Base-by-base conservation (phyloP, 371 early-diverging fungal species). In the Mucor saturninus region DNA sequence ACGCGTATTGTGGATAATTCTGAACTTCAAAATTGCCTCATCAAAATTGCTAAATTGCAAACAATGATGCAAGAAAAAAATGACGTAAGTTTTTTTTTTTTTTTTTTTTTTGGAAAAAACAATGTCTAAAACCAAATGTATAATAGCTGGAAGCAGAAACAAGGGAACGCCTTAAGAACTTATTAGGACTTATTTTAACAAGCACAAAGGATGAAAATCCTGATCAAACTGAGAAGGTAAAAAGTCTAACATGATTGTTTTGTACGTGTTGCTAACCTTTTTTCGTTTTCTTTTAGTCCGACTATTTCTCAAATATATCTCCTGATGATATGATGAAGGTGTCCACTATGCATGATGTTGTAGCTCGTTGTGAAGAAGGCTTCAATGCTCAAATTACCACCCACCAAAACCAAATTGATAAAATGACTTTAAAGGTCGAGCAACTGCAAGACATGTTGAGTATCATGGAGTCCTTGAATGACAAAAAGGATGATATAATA, bases 31-130 rank as follows among this genome's bases (percentile, higher is more conserved):
- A 89, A 93, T 65, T 95, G 92, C 66, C 76, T 84, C 29, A 61
- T 79, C 6, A 92, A 91, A 71, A 95, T 95, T 65, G 86, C 80
- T 13, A 91, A 93, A 46, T 77, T 95, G 26, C 87, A 92, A 69
- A 81, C 85, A 5, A 85, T 91, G 68, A 80, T 98, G 59, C 83
- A 85, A 61, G 74, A 86, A 35, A 91, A 87, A 11, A 72, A 63
- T 8, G 81, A 81, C 56, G 76, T 74, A 77, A 64, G 61, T 5
- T 13, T 10, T 37, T 61, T 51, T 42, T 37, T 38, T 32, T 57
- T 56, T 54, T 13, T 55, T 26, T 53, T 42, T 43, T n/a, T n/a
- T 43, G n/a, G 11, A 8, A 38, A 38, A 8, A 11, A 42, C 11
- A 42, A 42, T 42, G n/a, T 42, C 4, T 42, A 4, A 10, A 42